Evolutionary conservation across 441 rosid genomes (phyloP).

Genomic region (Brassica hybrid): DNA sequence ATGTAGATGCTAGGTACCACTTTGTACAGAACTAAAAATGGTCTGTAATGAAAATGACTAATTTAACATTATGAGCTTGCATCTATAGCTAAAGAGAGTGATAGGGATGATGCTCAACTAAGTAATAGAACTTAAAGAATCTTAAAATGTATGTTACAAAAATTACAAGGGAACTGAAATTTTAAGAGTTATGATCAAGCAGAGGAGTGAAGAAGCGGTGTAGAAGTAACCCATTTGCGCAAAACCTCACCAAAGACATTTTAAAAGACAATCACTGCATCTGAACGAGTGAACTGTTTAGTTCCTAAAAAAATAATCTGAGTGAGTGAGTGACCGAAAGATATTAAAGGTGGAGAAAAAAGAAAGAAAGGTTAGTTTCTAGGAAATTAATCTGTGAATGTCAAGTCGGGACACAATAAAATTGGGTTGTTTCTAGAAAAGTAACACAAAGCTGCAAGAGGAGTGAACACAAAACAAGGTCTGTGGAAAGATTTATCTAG

Average conservation of each 20-base stretch:
- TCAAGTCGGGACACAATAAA: conserved; percentile 8
- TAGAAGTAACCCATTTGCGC: background rate
- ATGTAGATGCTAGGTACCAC: too few relatives aligned
- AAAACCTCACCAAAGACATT: conserved; percentile 23
- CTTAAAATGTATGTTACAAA: conserved; percentile 24
- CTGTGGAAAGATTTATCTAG: conserved; percentile 12
- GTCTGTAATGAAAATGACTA: background rate
- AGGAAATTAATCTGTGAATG: background rate
- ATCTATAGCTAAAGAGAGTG: background rate
- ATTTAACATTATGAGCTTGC: background rate
- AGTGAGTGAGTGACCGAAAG: too few relatives aligned
- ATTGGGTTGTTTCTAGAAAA: conserved; percentile 6
- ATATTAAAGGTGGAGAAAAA: too few relatives aligned
- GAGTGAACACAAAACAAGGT: conserved; percentile 22
- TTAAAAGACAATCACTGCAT: conserved; percentile 22
- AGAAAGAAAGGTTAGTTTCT: too few relatives aligned
- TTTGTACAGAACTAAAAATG: background rate
- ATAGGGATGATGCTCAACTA: background rate
- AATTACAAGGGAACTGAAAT: conserved; percentile 20
- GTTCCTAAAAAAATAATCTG: too few relatives aligned
- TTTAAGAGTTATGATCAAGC: background rate
- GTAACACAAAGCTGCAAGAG: conserved; percentile 19
- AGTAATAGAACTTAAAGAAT: conserved; percentile 15
- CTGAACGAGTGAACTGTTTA: conserved; percentile 34
- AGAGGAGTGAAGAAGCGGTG: background rate